These are phyloP conservation scores for Colletotrichum viniferum DNA, from an alignment of 2,329 filamentous ascomycete genomes.

Conservation along the genomic window DNA sequence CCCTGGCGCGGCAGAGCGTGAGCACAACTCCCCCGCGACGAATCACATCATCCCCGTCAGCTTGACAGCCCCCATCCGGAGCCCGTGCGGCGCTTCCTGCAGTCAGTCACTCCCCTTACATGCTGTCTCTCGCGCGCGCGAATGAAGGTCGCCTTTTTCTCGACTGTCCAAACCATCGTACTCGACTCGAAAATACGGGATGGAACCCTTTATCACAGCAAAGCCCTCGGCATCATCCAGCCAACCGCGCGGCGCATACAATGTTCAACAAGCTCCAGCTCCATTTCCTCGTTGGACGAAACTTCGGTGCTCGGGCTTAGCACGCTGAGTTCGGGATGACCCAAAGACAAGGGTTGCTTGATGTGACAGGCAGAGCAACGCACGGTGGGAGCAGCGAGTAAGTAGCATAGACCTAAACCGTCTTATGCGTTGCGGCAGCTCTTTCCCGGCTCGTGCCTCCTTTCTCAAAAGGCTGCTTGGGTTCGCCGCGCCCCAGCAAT, in stretches of 20 bases:
- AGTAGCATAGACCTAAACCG: not conserved
- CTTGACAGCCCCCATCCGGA: constrained; percentile 6
- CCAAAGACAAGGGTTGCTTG: constrained; percentile 3
- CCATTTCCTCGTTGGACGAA: not conserved
- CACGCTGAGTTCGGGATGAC: not conserved
- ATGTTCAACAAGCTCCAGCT: not conserved
- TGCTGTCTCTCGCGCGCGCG: not conserved
- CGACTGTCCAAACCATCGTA: not conserved
- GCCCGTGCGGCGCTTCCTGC: constrained; percentile 12
- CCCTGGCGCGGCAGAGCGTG: constrained; percentile 6
- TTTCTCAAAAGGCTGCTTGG: not conserved
- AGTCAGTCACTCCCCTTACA: not conserved
- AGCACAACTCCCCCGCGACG: not conserved
- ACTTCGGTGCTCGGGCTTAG: constrained; percentile 2
- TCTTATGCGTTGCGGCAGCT: not conserved
- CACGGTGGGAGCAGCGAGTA: not conserved
- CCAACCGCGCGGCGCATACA: not conserved
- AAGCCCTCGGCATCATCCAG: not conserved
- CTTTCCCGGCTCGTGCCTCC: not conserved
- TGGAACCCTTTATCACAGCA: not conserved
- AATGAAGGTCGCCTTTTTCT: not conserved
- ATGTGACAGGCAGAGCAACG: not conserved
- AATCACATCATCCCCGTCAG: not conserved
- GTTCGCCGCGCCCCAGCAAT: not conserved
- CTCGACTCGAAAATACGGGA: not conserved